A percentile compares a stretch with the other conserved stretches of the same genome.
phyloP scores from a whole-genome alignment of 164 flowering plant genomes.

The Piper longum region DNA sequence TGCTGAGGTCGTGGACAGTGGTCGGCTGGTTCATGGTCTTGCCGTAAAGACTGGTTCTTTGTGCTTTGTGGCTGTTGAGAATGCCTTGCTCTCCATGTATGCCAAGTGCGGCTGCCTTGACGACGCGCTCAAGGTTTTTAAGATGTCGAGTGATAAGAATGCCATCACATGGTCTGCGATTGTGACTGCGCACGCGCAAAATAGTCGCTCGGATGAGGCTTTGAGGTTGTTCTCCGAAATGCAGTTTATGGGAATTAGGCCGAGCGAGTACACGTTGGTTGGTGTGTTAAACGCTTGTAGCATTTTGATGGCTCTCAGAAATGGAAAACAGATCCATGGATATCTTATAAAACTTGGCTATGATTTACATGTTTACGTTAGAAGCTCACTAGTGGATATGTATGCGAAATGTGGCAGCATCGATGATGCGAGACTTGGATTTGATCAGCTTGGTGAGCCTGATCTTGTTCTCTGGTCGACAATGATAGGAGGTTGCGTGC shows the following conservation, averaged over 20 bases:
- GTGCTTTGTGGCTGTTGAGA: slow-evolving; percentile 36
- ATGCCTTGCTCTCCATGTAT: slow-evolving; percentile 66
- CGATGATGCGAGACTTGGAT: slow-evolving; percentile 53
- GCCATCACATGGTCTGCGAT: slow-evolving; percentile 86
- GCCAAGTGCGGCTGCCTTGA: slow-evolving; percentile 46
- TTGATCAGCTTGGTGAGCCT: slow-evolving; percentile 45
- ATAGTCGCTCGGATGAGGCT: slow-evolving; percentile 45
- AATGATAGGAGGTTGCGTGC: slow-evolving; percentile 75
- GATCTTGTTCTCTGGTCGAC: slow-evolving; percentile 82
- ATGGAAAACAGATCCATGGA: slow-evolving; percentile 56
- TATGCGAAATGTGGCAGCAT: slow-evolving; percentile 64
- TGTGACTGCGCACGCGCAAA: slow-evolving; percentile 71
- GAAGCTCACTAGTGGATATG: slow-evolving; percentile 73
- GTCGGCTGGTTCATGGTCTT: slow-evolving; percentile 46
- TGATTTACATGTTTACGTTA: slow-evolving; percentile 40
- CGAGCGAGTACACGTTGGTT: slow-evolving; percentile 76
- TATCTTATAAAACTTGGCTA: slow-evolving; percentile 55
- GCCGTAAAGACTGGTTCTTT: slow-evolving; percentile 35
- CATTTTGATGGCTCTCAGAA: slow-evolving; percentile 27
- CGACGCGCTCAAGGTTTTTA: slow-evolving; percentile 37
- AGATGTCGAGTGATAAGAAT: slow-evolving; percentile 34
- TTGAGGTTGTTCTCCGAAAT: slow-evolving; percentile 44
- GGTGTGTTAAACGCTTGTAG: slow-evolving; percentile 80
- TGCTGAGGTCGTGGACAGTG: slow-evolving; percentile 21
- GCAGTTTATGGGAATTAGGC: slow-evolving; percentile 39